Evolutionary conservation across 176 grass and related monocot genomes (phyloP).

Genomic region (Poa annua): DNA sequence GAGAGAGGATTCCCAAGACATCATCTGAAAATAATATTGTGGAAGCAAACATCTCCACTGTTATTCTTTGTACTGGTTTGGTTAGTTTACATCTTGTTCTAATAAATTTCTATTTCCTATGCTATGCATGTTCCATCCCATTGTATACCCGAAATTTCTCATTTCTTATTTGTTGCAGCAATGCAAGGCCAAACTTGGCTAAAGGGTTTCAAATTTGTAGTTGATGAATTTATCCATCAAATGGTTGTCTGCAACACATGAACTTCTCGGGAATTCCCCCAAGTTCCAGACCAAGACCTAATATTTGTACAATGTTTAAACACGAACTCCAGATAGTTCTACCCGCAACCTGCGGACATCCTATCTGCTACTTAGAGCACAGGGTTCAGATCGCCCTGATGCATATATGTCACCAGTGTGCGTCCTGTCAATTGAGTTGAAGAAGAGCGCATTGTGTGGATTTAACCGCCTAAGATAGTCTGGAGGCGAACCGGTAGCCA

Average conservation of each 20-base stretch:
- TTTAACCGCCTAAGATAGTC: not conserved
- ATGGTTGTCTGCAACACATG: not conserved
- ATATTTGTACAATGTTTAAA: not conserved
- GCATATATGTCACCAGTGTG: not conserved
- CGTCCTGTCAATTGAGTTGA: not conserved
- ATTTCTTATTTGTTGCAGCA: not conserved
- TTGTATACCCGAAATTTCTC: not conserved
- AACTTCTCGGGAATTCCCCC: not conserved
- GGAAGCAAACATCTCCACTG: not conserved
- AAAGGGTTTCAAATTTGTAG: not conserved
- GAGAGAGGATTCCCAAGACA: not conserved
- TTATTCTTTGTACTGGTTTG: not conserved
- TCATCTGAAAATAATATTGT: not conserved
- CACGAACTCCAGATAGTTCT: not conserved
- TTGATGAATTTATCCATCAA: not conserved
- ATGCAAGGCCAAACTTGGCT: not conserved
- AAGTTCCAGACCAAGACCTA: not conserved
- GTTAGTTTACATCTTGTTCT: not conserved
- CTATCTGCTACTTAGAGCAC: not conserved
- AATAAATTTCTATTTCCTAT: conserved; percentile 2
- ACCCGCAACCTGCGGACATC: not conserved
- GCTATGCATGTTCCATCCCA: not conserved
- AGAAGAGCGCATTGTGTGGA: not conserved
- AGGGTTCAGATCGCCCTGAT: not conserved
- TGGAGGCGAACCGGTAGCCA: not conserved